Conservation (phyloP, 176 grass and related monocot species). For the Chloris gayana region DNA sequence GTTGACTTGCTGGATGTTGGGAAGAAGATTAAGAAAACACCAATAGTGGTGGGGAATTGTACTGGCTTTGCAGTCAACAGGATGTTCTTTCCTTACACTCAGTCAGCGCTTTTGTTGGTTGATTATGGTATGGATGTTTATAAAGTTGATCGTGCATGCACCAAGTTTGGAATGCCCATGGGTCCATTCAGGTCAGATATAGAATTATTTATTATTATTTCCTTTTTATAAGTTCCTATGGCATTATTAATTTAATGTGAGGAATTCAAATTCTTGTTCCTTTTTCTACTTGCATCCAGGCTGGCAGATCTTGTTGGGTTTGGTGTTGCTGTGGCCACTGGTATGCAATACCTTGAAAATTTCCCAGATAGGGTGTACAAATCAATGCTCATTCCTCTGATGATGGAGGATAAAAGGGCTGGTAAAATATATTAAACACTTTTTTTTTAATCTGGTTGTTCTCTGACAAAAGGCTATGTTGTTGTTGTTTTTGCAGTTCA, state of each 20-base stretch:
- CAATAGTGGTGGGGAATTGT: slow-evolving; percentile 88
- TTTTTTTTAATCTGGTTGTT: slow-evolving; percentile 24
- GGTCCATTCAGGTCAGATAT: slow-evolving; percentile 84
- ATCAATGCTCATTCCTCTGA: slow-evolving; percentile 79
- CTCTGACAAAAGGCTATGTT: no score
- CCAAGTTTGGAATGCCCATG: slow-evolving; percentile 99
- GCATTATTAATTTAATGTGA: slow-evolving; percentile 9
- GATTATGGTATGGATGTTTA: slow-evolving; percentile 91
- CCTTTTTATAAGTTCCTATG: slow-evolving; percentile 20
- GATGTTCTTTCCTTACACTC: slow-evolving; percentile 98
- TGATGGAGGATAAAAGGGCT: slow-evolving; percentile 84
- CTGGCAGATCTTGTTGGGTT: slow-evolving; percentile 88
- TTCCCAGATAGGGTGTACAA: slow-evolving; percentile 92
- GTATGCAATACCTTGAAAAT: slow-evolving; percentile 81
- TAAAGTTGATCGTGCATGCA: slow-evolving; percentile 78
- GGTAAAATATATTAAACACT: slow-evolving; percentile 49
- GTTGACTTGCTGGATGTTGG: slow-evolving; percentile 86
- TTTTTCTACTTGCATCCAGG: slow-evolving; percentile 49
- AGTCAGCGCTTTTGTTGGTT: slow-evolving; percentile 80
- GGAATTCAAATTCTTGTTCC: not conserved
- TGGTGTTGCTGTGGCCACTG: slow-evolving; percentile 77
- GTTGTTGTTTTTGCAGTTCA: no score
- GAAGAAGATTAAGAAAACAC: slow-evolving; percentile 89
- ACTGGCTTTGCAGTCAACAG: slow-evolving; percentile 91
- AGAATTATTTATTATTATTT: not conserved